Base-by-base conservation (phyloP, 257 asterid species). In the Capsicum rhomboideum region DNA sequence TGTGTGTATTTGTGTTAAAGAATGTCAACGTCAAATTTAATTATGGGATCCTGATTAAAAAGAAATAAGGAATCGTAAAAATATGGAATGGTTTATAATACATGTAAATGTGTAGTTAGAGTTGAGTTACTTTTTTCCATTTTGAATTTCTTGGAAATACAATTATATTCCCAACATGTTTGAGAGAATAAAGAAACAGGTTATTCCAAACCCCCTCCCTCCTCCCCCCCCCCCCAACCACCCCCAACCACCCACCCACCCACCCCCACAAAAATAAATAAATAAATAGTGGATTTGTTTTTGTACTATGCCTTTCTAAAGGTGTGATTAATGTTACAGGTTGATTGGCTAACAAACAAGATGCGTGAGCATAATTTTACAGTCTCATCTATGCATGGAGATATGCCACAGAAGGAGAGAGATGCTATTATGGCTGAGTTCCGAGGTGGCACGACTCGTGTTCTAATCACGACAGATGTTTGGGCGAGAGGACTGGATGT, bases 401-500 rank as follows among this genome's bases (percentile, higher is more conserved):
- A 97, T 87, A 95, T 97, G 99, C 98, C 99, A 31, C 98, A 97
- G 85, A 95, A 91, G 91, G 98, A 95, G 87, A 90, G 98, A 20
- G 98, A 97, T 88, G 97, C 97, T 71, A 95, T 97, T 67, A 95
- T 95, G 98, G 91, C 71, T 3, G 98, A 97, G 85, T 97, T 97
- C 61, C 92, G 98, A 42, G 87, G 91, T 21, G 98, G 98, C 66
- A 90, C 90, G 80, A 97, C 99, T 80, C 90, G 98, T 59, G 99
- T 97, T 86, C 95, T 97, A 52, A 97, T 97, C 90, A 95, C 98
- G 31, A 97, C 99, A 44, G 99, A 97, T 92, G 98, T 97, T 82
- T 97, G 99, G 99, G 99, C 99, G 10, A 89, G 99, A 87, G 98
- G 99, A 28, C 82, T 97, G 86, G 99, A 97, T 90, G 99, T 97